Percentiles rank a stretch among this genome's conserved stretches.
These are phyloP conservation scores for Pyrenula aspistea DNA, from an alignment of 495 filamentous ascomycete genomes.

Conservation along the genomic window DNA sequence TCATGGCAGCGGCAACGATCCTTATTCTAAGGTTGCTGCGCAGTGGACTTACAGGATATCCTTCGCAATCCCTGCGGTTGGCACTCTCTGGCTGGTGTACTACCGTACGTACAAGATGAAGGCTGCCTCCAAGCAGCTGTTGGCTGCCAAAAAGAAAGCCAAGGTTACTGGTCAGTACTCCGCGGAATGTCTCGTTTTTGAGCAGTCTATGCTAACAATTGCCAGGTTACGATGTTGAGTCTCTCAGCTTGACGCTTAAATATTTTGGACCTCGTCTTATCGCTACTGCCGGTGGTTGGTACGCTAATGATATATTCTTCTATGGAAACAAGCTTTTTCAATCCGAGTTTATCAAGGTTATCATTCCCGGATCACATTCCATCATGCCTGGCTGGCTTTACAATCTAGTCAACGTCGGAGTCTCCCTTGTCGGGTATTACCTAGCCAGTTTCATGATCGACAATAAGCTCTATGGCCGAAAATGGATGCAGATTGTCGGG, in stretches of 20 bases:
- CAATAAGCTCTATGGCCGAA: constrained; percentile 85
- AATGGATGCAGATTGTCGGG: constrained; percentile 83
- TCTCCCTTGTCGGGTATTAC: constrained; percentile 78
- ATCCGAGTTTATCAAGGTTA: constrained; percentile 66
- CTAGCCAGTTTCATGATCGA: constrained; percentile 69
- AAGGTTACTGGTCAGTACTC: constrained; percentile 52
- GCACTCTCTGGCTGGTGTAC: constrained; percentile 86
- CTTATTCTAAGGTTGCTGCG: constrained; percentile 55
- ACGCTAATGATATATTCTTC: constrained; percentile 90
- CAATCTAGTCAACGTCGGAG: constrained; percentile 75
- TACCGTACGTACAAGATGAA: constrained; percentile 87
- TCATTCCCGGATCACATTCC: constrained; percentile 46
- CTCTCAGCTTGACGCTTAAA: constrained; percentile 58
- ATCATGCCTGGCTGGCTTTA: constrained; percentile 82
- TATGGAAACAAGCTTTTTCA: constrained; percentile 98
- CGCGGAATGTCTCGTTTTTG: too few relatives aligned
- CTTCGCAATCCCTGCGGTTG: constrained; percentile 74
- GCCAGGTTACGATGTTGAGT: constrained; percentile 59
- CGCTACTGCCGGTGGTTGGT: constrained; percentile 80
- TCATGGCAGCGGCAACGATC: constrained; percentile 54
- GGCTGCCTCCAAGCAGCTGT: constrained; percentile 57
- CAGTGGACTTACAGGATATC: constrained; percentile 82
- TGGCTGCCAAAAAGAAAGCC: constrained; percentile 67
- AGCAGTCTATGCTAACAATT: constrained; percentile 38
- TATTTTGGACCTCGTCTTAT: constrained; percentile 74